Percentiles rank a stretch among this genome's conserved stretches.
Evolutionary conservation across 768 basidiomycete genomes (phyloP).

Genomic region (Pleurotus citrinopileatus): DNA sequence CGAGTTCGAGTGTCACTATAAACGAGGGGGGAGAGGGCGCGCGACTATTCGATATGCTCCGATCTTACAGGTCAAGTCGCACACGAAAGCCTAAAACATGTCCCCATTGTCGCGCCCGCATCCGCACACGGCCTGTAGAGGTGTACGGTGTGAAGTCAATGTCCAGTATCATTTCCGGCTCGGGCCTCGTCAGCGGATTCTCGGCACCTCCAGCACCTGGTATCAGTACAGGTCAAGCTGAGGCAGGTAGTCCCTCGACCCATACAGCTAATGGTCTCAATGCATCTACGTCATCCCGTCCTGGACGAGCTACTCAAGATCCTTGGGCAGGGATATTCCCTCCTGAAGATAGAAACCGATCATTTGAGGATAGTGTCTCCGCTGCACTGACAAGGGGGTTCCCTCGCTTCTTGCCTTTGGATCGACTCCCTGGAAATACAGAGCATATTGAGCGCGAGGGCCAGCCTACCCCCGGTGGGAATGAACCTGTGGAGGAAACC

Average conservation of each 20-base stretch:
- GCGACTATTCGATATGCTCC: slow-evolving; percentile 41
- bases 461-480: slow-evolving; percentile 16
- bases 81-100: slow-evolving; percentile 50
- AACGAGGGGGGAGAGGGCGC: slow-evolving; percentile 16
- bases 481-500: slow-evolving; percentile 21
- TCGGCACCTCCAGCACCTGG: slow-evolving; percentile 15
- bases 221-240: no score
- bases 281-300: not conserved
- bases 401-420: not conserved
- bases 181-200: slow-evolving; percentile 42
- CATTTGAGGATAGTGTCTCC: not conserved
- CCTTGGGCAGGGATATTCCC: slow-evolving; percentile 14
- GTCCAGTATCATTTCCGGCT: slow-evolving; percentile 49
- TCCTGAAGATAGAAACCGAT: not conserved
- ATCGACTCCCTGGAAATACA: not conserved
- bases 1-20: slow-evolving; percentile 15
- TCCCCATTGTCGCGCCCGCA: slow-evolving; percentile 65
- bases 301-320: not conserved
- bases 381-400: not conserved
- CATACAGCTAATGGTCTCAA: slow-evolving; percentile 17
- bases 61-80: slow-evolving; percentile 30
- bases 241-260: slow-evolving; percentile 13
- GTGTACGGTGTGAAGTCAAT: slow-evolving; percentile 72
- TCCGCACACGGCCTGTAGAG: slow-evolving; percentile 62
- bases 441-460: slow-evolving; percentile 13